These are phyloP conservation scores for Populus trichocarpa DNA, from an alignment of 441 rosid genomes.

Conservation along the genomic window DNA sequence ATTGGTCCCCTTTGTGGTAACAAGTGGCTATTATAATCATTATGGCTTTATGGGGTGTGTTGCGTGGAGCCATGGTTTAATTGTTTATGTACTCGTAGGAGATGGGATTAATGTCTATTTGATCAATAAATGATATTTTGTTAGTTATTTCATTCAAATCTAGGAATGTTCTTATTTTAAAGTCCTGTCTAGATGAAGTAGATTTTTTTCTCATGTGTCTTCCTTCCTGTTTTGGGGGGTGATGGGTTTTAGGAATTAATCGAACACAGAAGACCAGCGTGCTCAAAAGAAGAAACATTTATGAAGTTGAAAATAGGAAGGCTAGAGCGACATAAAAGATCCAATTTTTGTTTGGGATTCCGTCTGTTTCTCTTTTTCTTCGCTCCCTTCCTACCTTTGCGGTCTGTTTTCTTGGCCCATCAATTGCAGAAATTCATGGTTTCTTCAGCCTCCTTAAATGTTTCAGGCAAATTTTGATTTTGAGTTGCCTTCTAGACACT, in stretches of 20 bases:
- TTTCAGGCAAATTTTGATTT: conserved; percentile 21
- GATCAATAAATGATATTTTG: background rate
- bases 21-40: background rate
- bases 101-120: conserved; percentile 7
- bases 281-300: conserved; percentile 19
- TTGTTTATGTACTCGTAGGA: background rate
- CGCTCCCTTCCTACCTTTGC: background rate
- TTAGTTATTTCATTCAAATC: background rate
- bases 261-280: conserved; percentile 16
- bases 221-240: conserved; percentile 25
- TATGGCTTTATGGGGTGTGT: background rate
- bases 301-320: too few species aligned
- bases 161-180: conserved; percentile 11
- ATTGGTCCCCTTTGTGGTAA: conserved; percentile 4
- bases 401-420: background rate
- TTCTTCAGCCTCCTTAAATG: conserved; percentile 24
- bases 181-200: conserved; percentile 34
- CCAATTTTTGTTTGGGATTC: background rate
- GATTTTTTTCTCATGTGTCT: background rate
- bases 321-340: too few species aligned
- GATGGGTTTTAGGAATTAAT: conserved; percentile 16
- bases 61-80: background rate
- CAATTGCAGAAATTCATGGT: conserved; percentile 7
- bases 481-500: conserved; percentile 8
- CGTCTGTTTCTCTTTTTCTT: background rate